Evolutionary conservation across 164 flowering plant species (phyloP), one percentile per base, ranked within the genome.

Genomic region (Magnolia changhungtana): DNA sequence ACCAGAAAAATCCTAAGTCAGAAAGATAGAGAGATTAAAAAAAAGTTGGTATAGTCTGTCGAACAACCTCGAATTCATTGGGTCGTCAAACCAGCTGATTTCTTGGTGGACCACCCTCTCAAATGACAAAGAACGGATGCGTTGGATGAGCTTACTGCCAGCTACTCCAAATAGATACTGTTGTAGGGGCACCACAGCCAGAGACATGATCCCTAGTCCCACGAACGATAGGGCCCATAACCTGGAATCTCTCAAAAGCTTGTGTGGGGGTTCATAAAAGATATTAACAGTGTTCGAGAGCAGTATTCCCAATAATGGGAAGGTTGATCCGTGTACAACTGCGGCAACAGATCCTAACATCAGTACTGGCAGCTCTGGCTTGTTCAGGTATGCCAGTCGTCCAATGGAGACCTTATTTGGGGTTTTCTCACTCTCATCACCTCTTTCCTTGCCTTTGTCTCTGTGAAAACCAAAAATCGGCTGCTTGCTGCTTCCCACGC

Each of bases 11-110:
- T 45, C 45, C 9, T 49, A 23, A 37, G 52, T 58, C 13, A 45
- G 29, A 50, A 21, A 71, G 63, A 3, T 21, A 13, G 8, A n/a
- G 61, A 7, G 29, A 23, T 7, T 50, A 4, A 20, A 63, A 20
- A 20, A 6, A 19, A 50, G n/a, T 16, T 1, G 7, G 19, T 11
- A 1, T 4, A 63, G 67, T 20, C 2, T 4, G 14, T 78, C 0
- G 45, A 70, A 76, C 21, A 2, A 89, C 92, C 93, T 90, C 74
- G 94, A 86, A 79, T 91, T 86, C 29, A 79, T 70, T 72, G 90
- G 86, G 21, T 90, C 88, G 58, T 91, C 93, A 71, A 91, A 90
- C 93, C 91, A 91, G 65, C 89, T 85, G 59, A 91, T 89, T 76
- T 90, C 86, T 81, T 89, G 90, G 81, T 88, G 85, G 11, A 88